Evolutionary conservation across 768 basidiomycete genomes (phyloP).

Genomic region (Jaapia argillacea): DNA sequence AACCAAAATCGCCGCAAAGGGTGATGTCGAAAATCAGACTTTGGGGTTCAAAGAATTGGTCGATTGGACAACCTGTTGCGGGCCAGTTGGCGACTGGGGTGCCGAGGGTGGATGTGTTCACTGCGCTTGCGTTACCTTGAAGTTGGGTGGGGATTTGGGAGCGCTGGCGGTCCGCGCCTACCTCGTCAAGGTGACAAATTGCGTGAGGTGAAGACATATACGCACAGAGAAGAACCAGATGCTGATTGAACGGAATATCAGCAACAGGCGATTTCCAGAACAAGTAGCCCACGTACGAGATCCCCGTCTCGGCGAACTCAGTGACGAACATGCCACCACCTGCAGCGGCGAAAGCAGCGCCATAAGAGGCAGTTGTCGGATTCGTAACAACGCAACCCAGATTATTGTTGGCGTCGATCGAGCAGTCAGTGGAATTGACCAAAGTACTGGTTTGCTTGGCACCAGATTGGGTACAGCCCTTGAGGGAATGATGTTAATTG

Average conservation of each 20-base stretch:
- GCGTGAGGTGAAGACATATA: conserved; percentile 17
- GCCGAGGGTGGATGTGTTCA: conserved; percentile 50
- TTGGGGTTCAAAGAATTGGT: conserved; percentile 15
- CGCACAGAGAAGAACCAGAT: conserved; percentile 55
- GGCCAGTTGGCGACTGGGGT: conserved; percentile 66
- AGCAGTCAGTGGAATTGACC: conserved; percentile 50
- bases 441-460: conserved; percentile 41
- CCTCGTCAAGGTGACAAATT: conserved; percentile 2
- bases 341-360: conserved; percentile 50
- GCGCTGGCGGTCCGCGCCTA: conserved; percentile 16
- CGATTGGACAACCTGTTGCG: conserved; percentile 40
- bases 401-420: conserved; percentile 42
- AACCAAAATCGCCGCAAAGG: conserved; percentile 13
- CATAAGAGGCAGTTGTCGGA: conserved; percentile 46
- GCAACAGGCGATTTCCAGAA: conserved; percentile 1
- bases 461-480: conserved; percentile 44
- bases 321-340: conserved; percentile 73
- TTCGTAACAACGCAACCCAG: conserved; percentile 58
- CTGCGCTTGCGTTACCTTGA: conserved; percentile 35
- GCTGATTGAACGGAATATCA: conserved; percentile 24
- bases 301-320: conserved; percentile 54
- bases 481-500: background rate
- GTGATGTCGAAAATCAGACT: conserved; percentile 22
- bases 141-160: conserved; percentile 36
- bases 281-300: conserved; percentile 36